Base-by-base conservation (phyloP, 306 rosid genomes). In the Acacia confusa region DNA sequence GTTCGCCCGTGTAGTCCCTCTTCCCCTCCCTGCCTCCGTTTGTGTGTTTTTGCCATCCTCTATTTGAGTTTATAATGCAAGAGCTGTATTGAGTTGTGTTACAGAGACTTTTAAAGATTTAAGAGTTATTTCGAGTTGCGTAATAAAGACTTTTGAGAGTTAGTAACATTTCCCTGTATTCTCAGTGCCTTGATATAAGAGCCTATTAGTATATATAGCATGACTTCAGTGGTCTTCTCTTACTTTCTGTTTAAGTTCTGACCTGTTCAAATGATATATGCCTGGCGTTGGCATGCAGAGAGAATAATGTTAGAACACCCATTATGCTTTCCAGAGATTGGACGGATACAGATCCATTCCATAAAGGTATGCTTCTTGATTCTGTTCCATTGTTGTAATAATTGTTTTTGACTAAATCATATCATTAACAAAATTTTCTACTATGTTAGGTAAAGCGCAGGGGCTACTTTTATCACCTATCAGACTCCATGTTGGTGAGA, bases 401-500 rank as follows among this genome's bases (percentile, higher is more conserved):
- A 57, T 72, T 50, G n/a, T 66, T 72, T 48, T 47, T 81, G 43
- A 74, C 12, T 43, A 16, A 53, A n/a, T 36, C 41, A 66, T 66
- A 72, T 76, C 79, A 63, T 24, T 84, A 17, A 74, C 40, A 19
- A 25, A 36, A 34, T 0, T 15, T 80, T 19, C 3, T 22, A 3
- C 0, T 52, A 24, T 75, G 74, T 8, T 78, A 87, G 90, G 88
- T 87, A 36, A 79, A 77, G 83, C 81, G 85, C 47, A 74, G 17
- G 36, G 81, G 77, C 45, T 20, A 43, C 48, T 82, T 43, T 63
- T 87, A 84, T 74, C 83, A 77, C 43, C 69, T 87, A 36, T 50
- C 85, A 15, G 86, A 87, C 77, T 87, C 86, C 44, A 73, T 87
- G 88, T 34, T 55, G 25, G 82, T 85, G 73, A 82, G 60, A 61